Base-by-base conservation (phyloP, 768 basidiomycete genomes). In the Floccularia luteovirens region DNA sequence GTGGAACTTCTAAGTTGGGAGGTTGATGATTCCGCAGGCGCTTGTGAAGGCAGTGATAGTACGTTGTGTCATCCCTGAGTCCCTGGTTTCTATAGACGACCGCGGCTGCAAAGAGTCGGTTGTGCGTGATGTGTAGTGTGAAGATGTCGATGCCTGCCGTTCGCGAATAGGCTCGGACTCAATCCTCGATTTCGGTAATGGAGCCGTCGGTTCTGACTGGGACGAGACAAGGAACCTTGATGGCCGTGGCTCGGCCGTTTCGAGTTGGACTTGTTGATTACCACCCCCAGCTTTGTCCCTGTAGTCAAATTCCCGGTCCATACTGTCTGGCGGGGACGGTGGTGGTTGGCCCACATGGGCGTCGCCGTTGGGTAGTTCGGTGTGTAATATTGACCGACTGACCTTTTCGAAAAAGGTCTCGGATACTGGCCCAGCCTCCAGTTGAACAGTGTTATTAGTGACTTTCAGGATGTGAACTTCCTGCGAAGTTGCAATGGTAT, bases 401-500 rank as follows among this genome's bases (percentile, higher is more conserved):
- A 64, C 49, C 50, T 58, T 60, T 44, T 60, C 60, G 19, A 64
- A 41, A 28, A 64, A 48, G 10, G 63, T 51, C 31, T 56, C 57
- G 5, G 61, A 51, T 38, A 57, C 50, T 31, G 58, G 52, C 39
- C 64, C 63, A 7, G 67, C 38, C 42, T 68, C 65, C 42, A 74
- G 50, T 43, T 66, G 54, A 41, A 75, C 63, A 10, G 53, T 51
- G 51, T 79, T 73, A 22, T 63, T 60, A 4, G 74, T 69, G 36
- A 79, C 69, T 50, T 72, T 72, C 40, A 78, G 56, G 38, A 79
- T 64, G 47, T 75, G 76, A 12, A 76, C 55, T 44, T 77, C 74
- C 48, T 75, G 70, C 12, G 67, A 41, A 17, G 51, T 41, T 0
- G 54, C 52, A 23, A 62, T 50, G 11, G 50, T 45, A 34, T 62